A percentile compares a stretch with the other conserved stretches of the same genome.
These are phyloP conservation scores for Pelargonium nanum DNA, from an alignment of 345 rosid species.

Conservation along the genomic window DNA sequence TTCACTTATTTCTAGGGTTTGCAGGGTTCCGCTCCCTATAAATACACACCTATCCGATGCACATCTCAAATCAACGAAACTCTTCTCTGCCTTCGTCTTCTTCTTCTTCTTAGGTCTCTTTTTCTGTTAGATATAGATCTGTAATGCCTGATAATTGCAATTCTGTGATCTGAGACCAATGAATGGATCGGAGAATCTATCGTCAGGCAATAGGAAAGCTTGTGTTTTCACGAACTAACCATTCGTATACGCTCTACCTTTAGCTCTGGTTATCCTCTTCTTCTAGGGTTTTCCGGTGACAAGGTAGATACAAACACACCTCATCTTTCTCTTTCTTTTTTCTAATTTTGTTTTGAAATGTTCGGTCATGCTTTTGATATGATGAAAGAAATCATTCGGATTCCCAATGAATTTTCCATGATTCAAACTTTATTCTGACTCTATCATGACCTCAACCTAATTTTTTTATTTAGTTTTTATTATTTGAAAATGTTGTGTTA, in stretches of 20 bases:
- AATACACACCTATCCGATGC: too few relatives aligned
- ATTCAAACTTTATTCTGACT: too few relatives aligned
- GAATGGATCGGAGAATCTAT: conserved; percentile 37
- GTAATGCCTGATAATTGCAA: too few relatives aligned
- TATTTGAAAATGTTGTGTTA: too few relatives aligned
- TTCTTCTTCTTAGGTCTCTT: too few relatives aligned
- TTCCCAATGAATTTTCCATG: conserved; percentile 41
- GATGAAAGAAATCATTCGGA: conserved; percentile 54
- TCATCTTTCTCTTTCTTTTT: neutral
- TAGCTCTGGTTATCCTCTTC: conserved; percentile 35
- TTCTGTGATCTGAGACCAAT: conserved; percentile 15
- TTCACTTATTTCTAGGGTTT: too few relatives aligned
- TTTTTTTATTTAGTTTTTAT: too few relatives aligned
- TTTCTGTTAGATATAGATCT: too few relatives aligned
- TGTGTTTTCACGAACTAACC: conserved; percentile 9
- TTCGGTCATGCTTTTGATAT: neutral
- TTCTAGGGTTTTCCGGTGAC: conserved; percentile 27
- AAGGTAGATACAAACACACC: conserved; percentile 27
- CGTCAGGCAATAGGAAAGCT: conserved; percentile 33
- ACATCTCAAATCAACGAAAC: too few relatives aligned
- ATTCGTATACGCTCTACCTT: conserved; percentile 21
- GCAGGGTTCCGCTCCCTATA: too few relatives aligned
- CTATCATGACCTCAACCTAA: too few relatives aligned
- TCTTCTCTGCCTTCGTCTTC: too few relatives aligned
- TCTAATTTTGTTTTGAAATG: neutral